A percentile compares a stretch with the other conserved stretches of the same genome.
These are phyloP conservation scores for Clonostachys rhizophaga DNA, from an alignment of 2,329 filamentous ascomycete genomes.

Conservation along the genomic window DNA sequence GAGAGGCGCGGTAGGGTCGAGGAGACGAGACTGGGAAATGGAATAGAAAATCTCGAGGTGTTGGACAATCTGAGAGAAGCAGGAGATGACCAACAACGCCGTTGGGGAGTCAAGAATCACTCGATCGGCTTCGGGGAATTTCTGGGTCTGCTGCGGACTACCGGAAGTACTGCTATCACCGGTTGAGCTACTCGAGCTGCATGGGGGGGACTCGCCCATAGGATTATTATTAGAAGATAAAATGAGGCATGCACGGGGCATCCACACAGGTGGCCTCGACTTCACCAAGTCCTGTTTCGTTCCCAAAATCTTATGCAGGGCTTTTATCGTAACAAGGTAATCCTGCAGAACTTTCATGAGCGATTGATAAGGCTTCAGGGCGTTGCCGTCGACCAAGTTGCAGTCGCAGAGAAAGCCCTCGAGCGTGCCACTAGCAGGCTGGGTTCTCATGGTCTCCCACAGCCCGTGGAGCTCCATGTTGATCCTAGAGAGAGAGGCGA, in stretches of 20 bases:
- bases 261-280: background rate
- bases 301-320: background rate
- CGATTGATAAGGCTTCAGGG: background rate
- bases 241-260: too few relatives aligned
- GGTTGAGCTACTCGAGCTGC: too few relatives aligned
- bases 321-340: background rate
- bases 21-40: constrained; percentile 9
- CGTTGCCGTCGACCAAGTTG: background rate
- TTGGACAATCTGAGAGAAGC: constrained; percentile 16
- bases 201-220: too few relatives aligned
- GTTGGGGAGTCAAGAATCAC: constrained; percentile 13
- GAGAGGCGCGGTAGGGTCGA: background rate
- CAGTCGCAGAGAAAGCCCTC: background rate
- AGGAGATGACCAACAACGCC: constrained; percentile 19
- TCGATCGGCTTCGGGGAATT: too few relatives aligned
- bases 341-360: background rate
- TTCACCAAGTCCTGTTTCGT: background rate
- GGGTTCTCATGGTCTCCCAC: background rate
- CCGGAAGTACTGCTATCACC: too few relatives aligned
- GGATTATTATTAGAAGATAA: too few relatives aligned
- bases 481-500: background rate
- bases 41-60: constrained; percentile 14
- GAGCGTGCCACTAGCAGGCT: background rate
- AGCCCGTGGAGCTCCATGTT: background rate
- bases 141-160: too few relatives aligned